phyloP scores from a whole-genome alignment of 352 stramenopile genomes.

The Globisporangium canariense region DNA sequence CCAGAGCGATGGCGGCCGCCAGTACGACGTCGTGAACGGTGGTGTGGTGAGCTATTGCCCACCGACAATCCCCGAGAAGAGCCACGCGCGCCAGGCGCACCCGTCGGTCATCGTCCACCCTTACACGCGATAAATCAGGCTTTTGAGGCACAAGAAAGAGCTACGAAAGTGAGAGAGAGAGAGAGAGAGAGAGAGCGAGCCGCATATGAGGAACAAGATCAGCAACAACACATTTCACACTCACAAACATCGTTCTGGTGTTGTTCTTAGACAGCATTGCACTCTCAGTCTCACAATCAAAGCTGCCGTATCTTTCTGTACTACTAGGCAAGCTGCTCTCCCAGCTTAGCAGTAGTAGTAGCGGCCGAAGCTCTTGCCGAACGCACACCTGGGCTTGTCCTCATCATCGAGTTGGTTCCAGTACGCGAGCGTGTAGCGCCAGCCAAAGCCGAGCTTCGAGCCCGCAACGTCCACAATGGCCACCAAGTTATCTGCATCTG shows the following conservation, averaged over 20 bases:
- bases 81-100: slow-evolving; percentile 57
- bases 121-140: slow-evolving; percentile 30
- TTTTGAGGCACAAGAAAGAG: too few species aligned
- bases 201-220: not conserved
- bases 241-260: not conserved
- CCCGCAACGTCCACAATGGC: not conserved
- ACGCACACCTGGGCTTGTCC: slow-evolving; percentile 1
- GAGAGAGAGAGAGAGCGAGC: not conserved
- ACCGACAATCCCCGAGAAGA: slow-evolving; percentile 66
- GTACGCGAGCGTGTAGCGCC: slow-evolving; percentile 17
- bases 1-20: slow-evolving; percentile 49
- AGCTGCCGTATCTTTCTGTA: too few species aligned
- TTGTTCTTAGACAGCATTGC: not conserved
- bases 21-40: slow-evolving; percentile 71
- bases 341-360: slow-evolving; percentile 18
- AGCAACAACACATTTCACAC: not conserved
- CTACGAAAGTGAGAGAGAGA: not conserved
- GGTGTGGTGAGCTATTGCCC: slow-evolving; percentile 47
- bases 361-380: slow-evolving; percentile 2
- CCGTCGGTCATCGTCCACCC: slow-evolving; percentile 65
- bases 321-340: not conserved
- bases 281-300: too few species aligned
- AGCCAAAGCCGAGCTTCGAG: slow-evolving; percentile 17
- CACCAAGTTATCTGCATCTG: not conserved
- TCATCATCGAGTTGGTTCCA: slow-evolving; percentile 10